phyloP scores from a whole-genome alignment of 228 moss, liverwort and hornwort species.

The Sphagnum magellanicum region DNA sequence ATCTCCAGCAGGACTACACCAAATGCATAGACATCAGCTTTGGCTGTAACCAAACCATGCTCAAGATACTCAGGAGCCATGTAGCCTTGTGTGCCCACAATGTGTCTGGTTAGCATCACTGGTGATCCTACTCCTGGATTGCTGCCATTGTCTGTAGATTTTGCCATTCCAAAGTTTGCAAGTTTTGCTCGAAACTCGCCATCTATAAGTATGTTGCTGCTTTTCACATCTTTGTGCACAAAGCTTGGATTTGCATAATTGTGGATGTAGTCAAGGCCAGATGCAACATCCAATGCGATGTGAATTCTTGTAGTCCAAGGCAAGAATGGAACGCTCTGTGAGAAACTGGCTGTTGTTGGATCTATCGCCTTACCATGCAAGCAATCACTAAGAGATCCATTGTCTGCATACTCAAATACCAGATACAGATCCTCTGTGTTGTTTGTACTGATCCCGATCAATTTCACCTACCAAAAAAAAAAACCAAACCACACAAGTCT shows the following conservation, averaged over 20 bases:
- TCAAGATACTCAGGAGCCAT: conserved; percentile 84
- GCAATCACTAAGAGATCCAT: conserved; percentile 74
- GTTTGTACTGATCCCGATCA: conserved; percentile 57
- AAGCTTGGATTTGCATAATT: conserved; percentile 66
- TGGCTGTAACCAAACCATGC: conserved; percentile 65
- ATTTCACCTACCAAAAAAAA: conserved; percentile 25
- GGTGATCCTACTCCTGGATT: conserved; percentile 5
- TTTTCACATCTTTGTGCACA: conserved; percentile 85
- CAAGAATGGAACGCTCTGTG: conserved; percentile 49
- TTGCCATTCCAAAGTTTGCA: conserved; percentile 82
- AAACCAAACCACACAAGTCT: no score
- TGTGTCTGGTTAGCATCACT: conserved; percentile 55
- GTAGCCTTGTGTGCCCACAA: conserved; percentile 76
- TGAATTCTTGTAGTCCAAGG: conserved; percentile 55
- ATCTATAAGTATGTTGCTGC: conserved; percentile 68
- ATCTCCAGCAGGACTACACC: conserved; percentile 75
- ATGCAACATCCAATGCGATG: conserved; percentile 62
- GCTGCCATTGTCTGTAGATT: conserved; percentile 27
- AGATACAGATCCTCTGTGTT: conserved; percentile 58
- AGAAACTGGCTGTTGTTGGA: conserved; percentile 18
- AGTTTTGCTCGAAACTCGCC: conserved; percentile 64
- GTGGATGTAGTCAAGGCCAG: conserved; percentile 77
- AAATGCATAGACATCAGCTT: conserved; percentile 73
- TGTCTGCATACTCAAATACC: conserved; percentile 77
- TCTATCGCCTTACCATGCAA: conserved; percentile 35